Evolutionary conservation across 106 monocot species (phyloP), one percentile per base, ranked within the genome.

Genomic region (Dioscorea dumetorum): DNA sequence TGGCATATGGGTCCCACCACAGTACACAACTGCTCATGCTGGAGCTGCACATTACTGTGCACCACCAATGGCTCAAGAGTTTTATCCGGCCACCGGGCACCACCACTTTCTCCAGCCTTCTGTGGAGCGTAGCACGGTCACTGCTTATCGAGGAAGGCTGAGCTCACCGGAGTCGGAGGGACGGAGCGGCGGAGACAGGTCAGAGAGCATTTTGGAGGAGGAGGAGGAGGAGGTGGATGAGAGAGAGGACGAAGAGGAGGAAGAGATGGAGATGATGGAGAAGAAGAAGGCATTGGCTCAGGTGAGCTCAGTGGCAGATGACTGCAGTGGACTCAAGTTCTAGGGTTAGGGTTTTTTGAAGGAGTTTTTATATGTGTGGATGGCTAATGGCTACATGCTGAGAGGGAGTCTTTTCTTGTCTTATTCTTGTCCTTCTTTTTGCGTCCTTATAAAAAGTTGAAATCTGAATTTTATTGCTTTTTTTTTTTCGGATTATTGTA

Each of bases 1-100:
- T 0, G 85, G 95, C 62, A 91, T 95, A 21, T 95, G 95, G 95
- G 91, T 95, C 24, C 88, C 95, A 22, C 88, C 82, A 3, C 91
- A 95, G 56, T 95, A 88, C 63, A 85, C 90, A 9, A 60, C 90
- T 11, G 62, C 85, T 28, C 70, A 70, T 22, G 83, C 85, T 17
- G 60, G 77, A 28, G 74, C 72, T 34, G 18, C 62, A 60, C 79
- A 94, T 69, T 87, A 78, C 81, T 81, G 82, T 53, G 17, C 74
- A 8, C 50, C 80, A 20, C 63, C 73, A 13, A n/a, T 61, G 33
- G 62, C 70, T 33, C 84, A 76, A 48, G 92, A 88, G 12, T 86
- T 76, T 72, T 88, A 93, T 75, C 59, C 76, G 22, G 17, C 79
- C 10, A 53, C 70, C 0, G 72, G 18, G 57, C 77, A 57, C 17